Evolutionary conservation across 345 rosid genomes (phyloP), one percentile per base, ranked within the genome.

Genomic region (Bruguiera sexangula): DNA sequence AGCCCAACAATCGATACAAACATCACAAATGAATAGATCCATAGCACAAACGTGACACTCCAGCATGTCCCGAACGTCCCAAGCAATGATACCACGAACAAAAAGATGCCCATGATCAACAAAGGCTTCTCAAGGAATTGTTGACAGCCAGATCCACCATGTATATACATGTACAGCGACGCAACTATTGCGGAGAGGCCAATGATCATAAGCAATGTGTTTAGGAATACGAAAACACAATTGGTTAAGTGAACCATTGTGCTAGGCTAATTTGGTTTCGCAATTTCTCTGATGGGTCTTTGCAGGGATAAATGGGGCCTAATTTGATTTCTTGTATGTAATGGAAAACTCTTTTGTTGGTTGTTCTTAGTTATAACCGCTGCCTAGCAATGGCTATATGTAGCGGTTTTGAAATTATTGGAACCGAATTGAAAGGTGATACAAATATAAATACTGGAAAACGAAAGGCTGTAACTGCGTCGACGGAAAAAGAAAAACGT

Each of bases 11-110:
- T 65, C 60, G 73, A 39, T 6, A 68, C 22, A 48, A 83, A 69
- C 71, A 69, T 57, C 15, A 78, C 48, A 6, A 69, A 27, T 20
- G 71, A 60, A 64, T 80, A 80, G 11, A 78, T 22, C 52, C 61
- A 18, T 13, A 83, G 46, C 54, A 78, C 39, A n/a, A 34, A 34
- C 31, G 65, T 67, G 11, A 73, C 46, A 27, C 68, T 63, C 22
- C 70, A 75, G 46, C 70, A 73, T 0, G 79, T 63, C 5, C 84
- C 86, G 0, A 78, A 20, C 20, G 80, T 48, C 30, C 84, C 86
- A n/a, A 78, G 36, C 54, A 71, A 8, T 15, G 84, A 70, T 8
- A 80, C 63, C 13, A 57, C 20, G n/a, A 76, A 18, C 3, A 78
- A 2, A 51, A 65, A 48, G 0, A 59, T 61, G 7, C 86, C 86